These are phyloP conservation scores for Entoloma clypeatum DNA, from an alignment of 1,284 basidiomycete genomes.

Conservation along the genomic window DNA sequence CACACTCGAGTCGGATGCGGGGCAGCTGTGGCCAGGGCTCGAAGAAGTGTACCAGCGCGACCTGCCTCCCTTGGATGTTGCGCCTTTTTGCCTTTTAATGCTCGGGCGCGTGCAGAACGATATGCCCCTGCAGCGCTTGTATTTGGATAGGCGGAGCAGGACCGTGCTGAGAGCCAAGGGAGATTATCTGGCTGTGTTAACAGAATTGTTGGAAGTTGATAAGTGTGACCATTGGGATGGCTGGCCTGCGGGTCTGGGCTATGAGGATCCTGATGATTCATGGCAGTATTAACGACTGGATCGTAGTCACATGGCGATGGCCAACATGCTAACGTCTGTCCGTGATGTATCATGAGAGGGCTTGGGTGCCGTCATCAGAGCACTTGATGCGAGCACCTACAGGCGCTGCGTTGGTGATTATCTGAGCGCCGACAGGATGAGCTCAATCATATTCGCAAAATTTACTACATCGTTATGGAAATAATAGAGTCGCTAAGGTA, in stretches of 20 bases:
- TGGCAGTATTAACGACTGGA: conserved; percentile 15
- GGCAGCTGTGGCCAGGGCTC: conserved; percentile 30
- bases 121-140: conserved; percentile 25
- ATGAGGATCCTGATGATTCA: conserved; percentile 36
- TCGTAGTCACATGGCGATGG: too few species aligned
- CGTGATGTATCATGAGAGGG: too few species aligned
- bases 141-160: conserved; percentile 33
- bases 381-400: too few species aligned
- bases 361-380: too few species aligned
- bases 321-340: too few species aligned
- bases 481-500: too few species aligned
- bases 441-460: too few species aligned
- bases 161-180: conserved; percentile 30
- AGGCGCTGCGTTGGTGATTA: too few species aligned
- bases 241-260: conserved; percentile 37
- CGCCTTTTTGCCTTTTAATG: conserved; percentile 29
- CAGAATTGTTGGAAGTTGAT: conserved; percentile 28
- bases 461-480: too few species aligned
- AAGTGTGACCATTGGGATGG: conserved; percentile 26
- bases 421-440: too few species aligned
- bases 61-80: conserved; percentile 27
- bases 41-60: conserved; percentile 28
- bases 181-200: conserved; percentile 30
- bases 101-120: conserved; percentile 20
- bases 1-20: conserved; percentile 21